Evolutionary conservation across 805 yeast genomes (phyloP), one percentile per base, ranked within the genome.

Genomic region (Wickerhamomyces canadensis): DNA sequence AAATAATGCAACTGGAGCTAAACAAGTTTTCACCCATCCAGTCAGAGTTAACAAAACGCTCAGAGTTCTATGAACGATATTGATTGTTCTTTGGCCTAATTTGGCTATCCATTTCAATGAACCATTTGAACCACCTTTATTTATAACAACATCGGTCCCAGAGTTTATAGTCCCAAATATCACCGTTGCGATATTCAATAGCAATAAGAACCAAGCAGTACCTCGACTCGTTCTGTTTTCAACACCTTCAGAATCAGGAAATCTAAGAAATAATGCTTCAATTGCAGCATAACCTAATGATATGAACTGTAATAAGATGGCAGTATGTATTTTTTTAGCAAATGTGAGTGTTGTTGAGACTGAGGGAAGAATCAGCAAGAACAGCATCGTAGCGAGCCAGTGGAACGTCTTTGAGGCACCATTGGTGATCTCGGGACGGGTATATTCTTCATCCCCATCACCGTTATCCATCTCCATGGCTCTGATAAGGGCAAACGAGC

Each of bases 1-100:
- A 45, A 86, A 75, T 44, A 88, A 55, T 1, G 95, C 83, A 31
- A 85, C 80, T 6, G 91, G 86, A 0, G 95, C 91, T 63, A 91
- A 62, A 35, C 88, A 78, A 23, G 76, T 72, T 45, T 85, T 78
- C 9, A 88, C 80, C 84, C 94, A 86, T 8, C 94, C 93, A 7
- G 76, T 67, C 11, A 79, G 39, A 0, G 69, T 72, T 4, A 65
- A 50, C 15, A 73, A 21, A 8, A 76, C 57, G 4, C 85, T 70
- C 1, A 74, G 48, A 0, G 61, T 49, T 44, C 74, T 72, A 55
- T 80, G 73, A 3, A 59, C 35, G 6, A 53, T 27, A 42, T 50
- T 27, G 64, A 55, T 27, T 19, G 56, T 46, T 11, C 62, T 61
- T 25, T 65, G 60, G 10, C 74, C 72, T 4, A 66, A 44, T n/a